These are phyloP conservation scores for Santalum album DNA, from an alignment of 164 flowering plant species.

Conservation along the genomic window DNA sequence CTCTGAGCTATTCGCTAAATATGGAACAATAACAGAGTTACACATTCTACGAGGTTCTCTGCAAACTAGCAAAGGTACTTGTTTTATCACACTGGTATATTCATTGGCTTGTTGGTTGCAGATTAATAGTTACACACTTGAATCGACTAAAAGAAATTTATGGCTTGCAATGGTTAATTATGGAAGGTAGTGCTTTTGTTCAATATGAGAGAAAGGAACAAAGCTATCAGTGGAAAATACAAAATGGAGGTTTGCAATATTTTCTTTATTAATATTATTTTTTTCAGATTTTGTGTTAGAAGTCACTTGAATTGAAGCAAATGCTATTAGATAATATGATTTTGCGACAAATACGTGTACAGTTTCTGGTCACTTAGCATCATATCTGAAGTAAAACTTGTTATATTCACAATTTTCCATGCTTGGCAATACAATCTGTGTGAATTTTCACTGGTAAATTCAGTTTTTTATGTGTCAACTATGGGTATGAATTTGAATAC, in stretches of 20 bases:
- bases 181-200: constrained; percentile 90
- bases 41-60: constrained; percentile 92
- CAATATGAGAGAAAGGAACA: constrained; percentile 96
- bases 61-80: constrained; percentile 87
- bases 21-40: constrained; percentile 80
- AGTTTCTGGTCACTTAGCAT: too few species aligned
- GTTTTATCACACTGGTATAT: neutral
- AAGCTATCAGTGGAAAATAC: constrained; percentile 83
- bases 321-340: too few species aligned
- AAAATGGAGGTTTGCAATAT: constrained; percentile 99
- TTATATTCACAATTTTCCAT: too few species aligned
- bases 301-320: too few species aligned
- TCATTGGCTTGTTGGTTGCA: neutral
- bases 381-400: too few species aligned
- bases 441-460: too few species aligned
- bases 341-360: too few species aligned
- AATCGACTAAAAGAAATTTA: neutral
- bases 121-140: neutral
- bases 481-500: too few species aligned
- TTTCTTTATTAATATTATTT: too few species aligned
- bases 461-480: too few species aligned
- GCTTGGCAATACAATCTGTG: too few species aligned
- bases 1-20: constrained; percentile 59
- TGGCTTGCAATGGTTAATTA: neutral
- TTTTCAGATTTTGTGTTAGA: too few species aligned